Conservation (phyloP, 768 basidiomycete genomes). For the Calocera viscosa region DNA sequence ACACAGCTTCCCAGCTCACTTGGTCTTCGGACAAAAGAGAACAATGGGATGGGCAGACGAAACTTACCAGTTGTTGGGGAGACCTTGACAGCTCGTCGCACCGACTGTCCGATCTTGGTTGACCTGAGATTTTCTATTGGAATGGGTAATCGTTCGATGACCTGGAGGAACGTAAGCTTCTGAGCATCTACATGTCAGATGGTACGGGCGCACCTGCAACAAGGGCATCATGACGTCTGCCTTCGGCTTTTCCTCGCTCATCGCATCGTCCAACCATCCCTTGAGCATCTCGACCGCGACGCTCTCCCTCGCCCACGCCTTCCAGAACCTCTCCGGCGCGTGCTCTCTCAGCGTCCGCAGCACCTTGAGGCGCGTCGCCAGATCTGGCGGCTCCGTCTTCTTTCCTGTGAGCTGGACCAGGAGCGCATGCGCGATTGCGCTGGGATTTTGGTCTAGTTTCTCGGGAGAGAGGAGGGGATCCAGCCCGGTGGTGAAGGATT, state of each 20-base stretch:
- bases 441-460: conserved; percentile 33
- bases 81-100: conserved; percentile 64
- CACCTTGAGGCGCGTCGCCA: conserved; percentile 55
- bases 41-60: background rate
- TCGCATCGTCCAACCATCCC: conserved; percentile 68
- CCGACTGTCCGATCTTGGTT: conserved; percentile 68
- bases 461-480: conserved; percentile 45
- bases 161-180: conserved; percentile 31
- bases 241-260: conserved; percentile 36
- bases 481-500: conserved; percentile 34
- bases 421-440: conserved; percentile 50
- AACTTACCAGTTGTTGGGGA: conserved; percentile 70
- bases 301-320: conserved; percentile 70
- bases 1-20: background rate
- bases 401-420: conserved; percentile 36
- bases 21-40: background rate
- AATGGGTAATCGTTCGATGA: conserved; percentile 73
- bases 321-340: conserved; percentile 75
- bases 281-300: conserved; percentile 64
- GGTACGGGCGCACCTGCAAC: conserved; percentile 53
- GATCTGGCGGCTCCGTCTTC: conserved; percentile 45
- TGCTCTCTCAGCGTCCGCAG: conserved; percentile 70
- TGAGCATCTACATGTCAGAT: conserved; percentile 7
- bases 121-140: conserved; percentile 52
- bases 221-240: conserved; percentile 76